Evolutionary conservation across 306 rosid species (phyloP).

Genomic region (Malus domestica): ASM211411v1 NC_041791.1:19271501-19272000

Average conservation of each 20-base stretch:
- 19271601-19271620: conserved; percentile 2
- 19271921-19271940: background rate
- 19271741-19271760: conserved; percentile 77
- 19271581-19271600: conserved; percentile 9
- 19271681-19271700: conserved; percentile 96
- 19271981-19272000: background rate
- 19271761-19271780: conserved; percentile 84
- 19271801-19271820: conserved; percentile 92
- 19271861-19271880: background rate
- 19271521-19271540: conserved; percentile 92
- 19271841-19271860: background rate
- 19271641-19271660: background rate
- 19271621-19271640: background rate
- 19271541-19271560: conserved; percentile 95
- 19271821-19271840: conserved; percentile 39
- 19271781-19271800: conserved; percentile 64
- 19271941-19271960: background rate
- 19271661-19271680: conserved; percentile 77
- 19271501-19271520: conserved; percentile 99
- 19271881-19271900: background rate
- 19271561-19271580: conserved; percentile 86
- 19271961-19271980: background rate
- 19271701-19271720: conserved; percentile 86
- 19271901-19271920: background rate
- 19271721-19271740: conserved; percentile 84